Evolutionary conservation across 805 yeast species (phyloP), one percentile per base, ranked within the genome.

Genomic region (Cyberlindnera xishuangbannaensis): DNA sequence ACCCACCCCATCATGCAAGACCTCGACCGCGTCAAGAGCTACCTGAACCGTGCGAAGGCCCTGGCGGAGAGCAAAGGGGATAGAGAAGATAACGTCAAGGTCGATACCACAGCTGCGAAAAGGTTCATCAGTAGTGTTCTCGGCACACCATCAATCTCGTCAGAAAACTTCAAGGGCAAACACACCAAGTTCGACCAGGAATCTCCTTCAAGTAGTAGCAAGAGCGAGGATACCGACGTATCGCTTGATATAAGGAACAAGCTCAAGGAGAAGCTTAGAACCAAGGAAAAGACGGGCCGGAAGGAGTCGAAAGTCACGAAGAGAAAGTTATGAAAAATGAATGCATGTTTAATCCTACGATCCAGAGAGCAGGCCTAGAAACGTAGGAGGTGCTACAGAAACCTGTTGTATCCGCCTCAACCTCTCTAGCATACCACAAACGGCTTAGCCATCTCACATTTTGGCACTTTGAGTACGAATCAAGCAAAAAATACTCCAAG

Each of bases 1-100:
- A 41, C 37, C 5, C 85, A 81, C 44, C 77, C 80, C 2, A 71
- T 86, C 15, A 75, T 78, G 77, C 60, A 60, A 19, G 94, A 83
- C 48, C 60, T 84, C 33, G 65, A 62, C 7, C 64, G 87, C 40
- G 78, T 83, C 25, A 82, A 80, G 52, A 50, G 65, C n/a, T 81
- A 79, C 44, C 79, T 82, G 76, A 67, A 67, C 24, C 67, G 76
- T 48, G 66, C 73, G 23, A 73, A 44, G 27, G 40, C 38, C 21
- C 29, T 34, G 29, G 57, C 37, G 33, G 46, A 21, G 41, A 50
- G 36, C 35, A 25, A 41, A n/a, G n/a, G n/a, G n/a, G n/a, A n/a
- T n/a, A 37, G 31, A 2, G 27, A 29, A 15, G 50, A 36, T 11
- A 25, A 39, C 4, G 44, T 30, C 5, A 27, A 36, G 15, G 55